These are phyloP conservation scores for Allomyces javanicus DNA, from an alignment of 192 early-diverging fungal genomes.

Conservation along the genomic window DNA sequence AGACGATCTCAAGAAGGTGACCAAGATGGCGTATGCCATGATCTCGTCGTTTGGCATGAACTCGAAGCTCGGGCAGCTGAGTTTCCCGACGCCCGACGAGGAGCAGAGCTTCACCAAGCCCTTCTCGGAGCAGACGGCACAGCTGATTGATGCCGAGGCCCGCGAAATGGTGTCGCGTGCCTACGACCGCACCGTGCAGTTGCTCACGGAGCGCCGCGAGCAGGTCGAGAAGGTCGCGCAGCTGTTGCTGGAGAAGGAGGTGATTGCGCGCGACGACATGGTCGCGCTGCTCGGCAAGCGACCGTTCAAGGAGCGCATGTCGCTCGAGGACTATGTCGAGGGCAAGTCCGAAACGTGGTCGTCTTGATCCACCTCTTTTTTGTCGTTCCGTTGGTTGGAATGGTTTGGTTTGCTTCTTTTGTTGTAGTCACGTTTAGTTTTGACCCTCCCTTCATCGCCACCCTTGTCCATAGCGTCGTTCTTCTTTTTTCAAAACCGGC, in stretches of 20 bases:
- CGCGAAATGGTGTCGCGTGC: constrained; percentile 60
- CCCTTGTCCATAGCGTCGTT: too few species aligned
- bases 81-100: constrained; percentile 48
- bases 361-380: too few species aligned
- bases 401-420: too few species aligned
- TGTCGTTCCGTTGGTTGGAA: too few species aligned
- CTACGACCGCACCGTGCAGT: constrained; percentile 57
- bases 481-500: too few species aligned
- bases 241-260: constrained; percentile 88
- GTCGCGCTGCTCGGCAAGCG: constrained; percentile 64
- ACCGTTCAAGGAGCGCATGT: constrained; percentile 52
- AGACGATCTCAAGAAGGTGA: constrained; percentile 96
- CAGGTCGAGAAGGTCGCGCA: constrained; percentile 85
- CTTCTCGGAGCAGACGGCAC: constrained; percentile 84
- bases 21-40: constrained; percentile 90
- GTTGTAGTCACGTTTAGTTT: too few species aligned
- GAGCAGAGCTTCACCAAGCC: constrained; percentile 70
- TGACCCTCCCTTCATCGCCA: too few species aligned
- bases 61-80: constrained; percentile 62
- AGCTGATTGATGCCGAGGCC: constrained; percentile 87
- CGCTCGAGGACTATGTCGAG: constrained; percentile 44
- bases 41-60: constrained; percentile 94
- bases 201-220: constrained; percentile 65
- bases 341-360: background rate
- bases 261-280: constrained; percentile 92